A percentile compares a stretch with the other conserved stretches of the same genome.
phyloP scores from a whole-genome alignment of 2,329 filamentous ascomycete species.

The Cercospora canescens region DNA sequence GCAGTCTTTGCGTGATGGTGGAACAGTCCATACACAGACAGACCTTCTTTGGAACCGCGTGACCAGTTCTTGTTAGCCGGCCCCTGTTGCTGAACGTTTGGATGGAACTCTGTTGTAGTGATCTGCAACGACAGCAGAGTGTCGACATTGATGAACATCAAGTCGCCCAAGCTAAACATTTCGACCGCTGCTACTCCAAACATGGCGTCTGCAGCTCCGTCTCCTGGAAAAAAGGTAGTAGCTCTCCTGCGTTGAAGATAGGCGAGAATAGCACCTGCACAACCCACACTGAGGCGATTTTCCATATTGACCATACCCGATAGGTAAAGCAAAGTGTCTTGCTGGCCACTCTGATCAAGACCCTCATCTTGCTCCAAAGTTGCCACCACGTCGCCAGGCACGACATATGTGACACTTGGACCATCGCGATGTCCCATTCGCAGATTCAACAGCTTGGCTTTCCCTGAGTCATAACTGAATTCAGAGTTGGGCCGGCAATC shows the following conservation, averaged over 20 bases:
- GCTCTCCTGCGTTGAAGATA: constrained; percentile 71
- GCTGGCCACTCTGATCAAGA: constrained; percentile 50
- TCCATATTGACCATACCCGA: constrained; percentile 73
- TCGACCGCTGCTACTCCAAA: constrained; percentile 66
- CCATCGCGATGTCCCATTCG: constrained; percentile 52
- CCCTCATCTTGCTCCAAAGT: constrained; percentile 41
- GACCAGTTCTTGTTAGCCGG: constrained; percentile 57
- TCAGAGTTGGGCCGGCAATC: constrained; percentile 70
- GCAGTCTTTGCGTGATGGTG: constrained; percentile 71
- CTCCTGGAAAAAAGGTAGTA: constrained; percentile 62
- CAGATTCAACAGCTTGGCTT: constrained; percentile 64
- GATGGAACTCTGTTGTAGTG: constrained; percentile 77
- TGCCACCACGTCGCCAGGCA: constrained; percentile 55
- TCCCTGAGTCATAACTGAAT: constrained; percentile 68
- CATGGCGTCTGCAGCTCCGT: constrained; percentile 53
- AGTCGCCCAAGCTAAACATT: constrained; percentile 70
- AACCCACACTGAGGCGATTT: constrained; percentile 73
- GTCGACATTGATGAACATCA: constrained; percentile 78
- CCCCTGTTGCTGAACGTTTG: constrained; percentile 75
- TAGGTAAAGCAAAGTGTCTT: constrained; percentile 67
- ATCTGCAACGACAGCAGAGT: constrained; percentile 83
- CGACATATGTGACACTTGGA: constrained; percentile 57
- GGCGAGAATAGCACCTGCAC: constrained; percentile 81
- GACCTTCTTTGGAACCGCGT: constrained; percentile 69
- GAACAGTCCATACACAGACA: constrained; percentile 84